Evolutionary conservation across 1,284 basidiomycete species (phyloP), one percentile per base, ranked within the genome.

Genomic region (Ustilago crameri): DNA sequence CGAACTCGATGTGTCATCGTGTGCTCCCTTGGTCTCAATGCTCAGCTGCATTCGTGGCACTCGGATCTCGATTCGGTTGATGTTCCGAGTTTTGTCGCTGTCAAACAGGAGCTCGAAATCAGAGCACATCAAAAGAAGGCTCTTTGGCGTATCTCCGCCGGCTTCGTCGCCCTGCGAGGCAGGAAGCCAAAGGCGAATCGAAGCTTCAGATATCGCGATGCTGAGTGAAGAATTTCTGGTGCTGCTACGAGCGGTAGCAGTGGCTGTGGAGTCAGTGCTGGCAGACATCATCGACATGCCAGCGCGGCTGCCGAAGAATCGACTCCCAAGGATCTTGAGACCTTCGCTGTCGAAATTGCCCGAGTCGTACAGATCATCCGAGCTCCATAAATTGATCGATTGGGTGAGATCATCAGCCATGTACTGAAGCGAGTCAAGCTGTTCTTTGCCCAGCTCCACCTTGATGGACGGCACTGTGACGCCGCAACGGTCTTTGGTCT

Each of bases 381-480:
- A 57, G 17, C 45, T 53, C 70, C 61, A 76, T 5, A 67, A 42
- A 15, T 48, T 52, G 51, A 58, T 49, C 47, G 71, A 74, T 20
- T 74, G 67, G 0, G 74, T 62, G 22, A 76, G 18, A 27, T 79
- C 78, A 35, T 79, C 78, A 5, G 65, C 74, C 43, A 78, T 57
- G n/a, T 78, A 67, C 53, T 76, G 73, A 5, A 79, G 51, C 17
- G 70, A 63, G 43, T 78, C 78, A n/a, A 79, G 53, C 9, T 68
- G 50, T 15, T 42, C 18, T 47, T 78, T 78, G 40, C 46, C 52
- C 0, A 77, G 47, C 37, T 56, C 55, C 35, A 63, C 53, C n/a
- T 54, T 58, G 50, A 75, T 34, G 9, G 63, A 59, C 15, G 72
- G 74, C 3, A 72, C n/a, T 20, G 34, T 49, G 15, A 57, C 23